Percentiles rank a stretch among this genome's conserved stretches.
Conservation (phyloP, 208 protist genomes). For the Acanthamoeba sp. region DNA sequence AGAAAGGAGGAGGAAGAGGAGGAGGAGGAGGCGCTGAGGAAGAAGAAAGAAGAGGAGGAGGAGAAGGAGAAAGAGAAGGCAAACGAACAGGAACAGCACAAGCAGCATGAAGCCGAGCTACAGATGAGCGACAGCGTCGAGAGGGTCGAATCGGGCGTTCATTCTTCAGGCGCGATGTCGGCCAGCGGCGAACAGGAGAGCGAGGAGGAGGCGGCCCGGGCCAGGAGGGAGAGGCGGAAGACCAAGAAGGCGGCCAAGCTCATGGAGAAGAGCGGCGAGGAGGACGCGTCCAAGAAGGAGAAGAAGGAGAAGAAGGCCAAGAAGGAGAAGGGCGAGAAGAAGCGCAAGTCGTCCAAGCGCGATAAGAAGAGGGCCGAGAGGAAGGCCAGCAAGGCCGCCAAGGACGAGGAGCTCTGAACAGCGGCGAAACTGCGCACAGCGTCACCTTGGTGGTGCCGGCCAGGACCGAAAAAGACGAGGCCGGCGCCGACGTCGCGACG, state of each 20-base stretch:
- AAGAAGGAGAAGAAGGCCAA: background rate
- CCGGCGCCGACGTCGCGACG: background rate
- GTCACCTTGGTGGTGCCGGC: too few relatives aligned
- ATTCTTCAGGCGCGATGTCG: too few relatives aligned
- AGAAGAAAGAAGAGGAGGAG: background rate
- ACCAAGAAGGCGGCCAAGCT: too few relatives aligned
- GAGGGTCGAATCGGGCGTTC: too few relatives aligned
- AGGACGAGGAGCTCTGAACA: background rate
- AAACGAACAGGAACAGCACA: background rate
- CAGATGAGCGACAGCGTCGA: background rate
- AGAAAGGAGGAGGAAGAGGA: background rate
- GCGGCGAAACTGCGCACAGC: background rate
- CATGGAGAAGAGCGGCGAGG: background rate
- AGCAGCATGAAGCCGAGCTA: background rate
- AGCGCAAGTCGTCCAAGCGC: background rate
- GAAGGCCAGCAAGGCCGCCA: background rate
- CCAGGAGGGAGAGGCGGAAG: too few relatives aligned
- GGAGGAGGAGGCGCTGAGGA: background rate
- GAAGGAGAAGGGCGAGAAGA: background rate
- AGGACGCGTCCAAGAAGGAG: background rate
- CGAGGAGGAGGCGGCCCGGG: too few relatives aligned
- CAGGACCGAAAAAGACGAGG: background rate
- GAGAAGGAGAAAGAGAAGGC: background rate
- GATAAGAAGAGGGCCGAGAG: background rate
- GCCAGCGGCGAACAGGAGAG: too few relatives aligned